These are phyloP conservation scores for Pleurotus cornucopiae DNA, from an alignment of 768 basidiomycete genomes.

Conservation along the genomic window DNA sequence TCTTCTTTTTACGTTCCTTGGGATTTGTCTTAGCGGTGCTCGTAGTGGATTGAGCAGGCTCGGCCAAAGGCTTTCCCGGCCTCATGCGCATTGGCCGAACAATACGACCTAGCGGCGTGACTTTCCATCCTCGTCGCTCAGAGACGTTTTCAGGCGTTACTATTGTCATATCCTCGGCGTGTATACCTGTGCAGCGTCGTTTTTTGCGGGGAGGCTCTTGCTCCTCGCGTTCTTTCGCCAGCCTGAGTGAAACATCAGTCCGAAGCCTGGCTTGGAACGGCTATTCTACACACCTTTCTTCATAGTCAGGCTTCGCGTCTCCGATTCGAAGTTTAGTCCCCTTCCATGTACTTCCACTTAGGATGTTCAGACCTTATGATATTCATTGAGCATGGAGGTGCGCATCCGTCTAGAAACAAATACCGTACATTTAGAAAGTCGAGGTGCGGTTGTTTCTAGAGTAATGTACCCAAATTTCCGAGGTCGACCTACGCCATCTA, in stretches of 20 bases:
- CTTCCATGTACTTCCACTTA: constrained; percentile 85
- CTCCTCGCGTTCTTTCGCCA: constrained; percentile 30
- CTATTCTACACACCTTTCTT: constrained; percentile 45
- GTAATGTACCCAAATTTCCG: constrained; percentile 74
- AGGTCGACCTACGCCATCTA: constrained; percentile 62
- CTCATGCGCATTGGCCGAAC: constrained; percentile 68
- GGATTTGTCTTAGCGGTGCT: constrained; percentile 12
- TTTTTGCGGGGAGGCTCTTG: constrained; percentile 39
- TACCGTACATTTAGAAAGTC: constrained; percentile 61
- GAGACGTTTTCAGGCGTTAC: constrained; percentile 55
- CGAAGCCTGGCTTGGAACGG: constrained; percentile 8
- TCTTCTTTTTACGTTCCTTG: constrained; percentile 28
- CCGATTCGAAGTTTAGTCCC: constrained; percentile 81
- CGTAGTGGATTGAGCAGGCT: constrained; percentile 18
- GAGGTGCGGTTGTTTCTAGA: constrained; percentile 54
- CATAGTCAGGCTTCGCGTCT: constrained; percentile 76
- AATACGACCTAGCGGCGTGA: constrained; percentile 62
- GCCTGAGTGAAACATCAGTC: constrained; percentile 26
- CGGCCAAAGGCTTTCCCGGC: constrained; percentile 56
- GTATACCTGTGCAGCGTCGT: constrained; percentile 31
- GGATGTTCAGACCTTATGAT: constrained; percentile 57
- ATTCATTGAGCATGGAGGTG: not conserved
- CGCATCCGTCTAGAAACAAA: not conserved
- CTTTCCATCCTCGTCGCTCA: constrained; percentile 59
- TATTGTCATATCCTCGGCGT: constrained; percentile 61